These are phyloP conservation scores for Colletotrichum sp. DNA, from an alignment of 2,329 filamentous ascomycete genomes.

Conservation along the genomic window DNA sequence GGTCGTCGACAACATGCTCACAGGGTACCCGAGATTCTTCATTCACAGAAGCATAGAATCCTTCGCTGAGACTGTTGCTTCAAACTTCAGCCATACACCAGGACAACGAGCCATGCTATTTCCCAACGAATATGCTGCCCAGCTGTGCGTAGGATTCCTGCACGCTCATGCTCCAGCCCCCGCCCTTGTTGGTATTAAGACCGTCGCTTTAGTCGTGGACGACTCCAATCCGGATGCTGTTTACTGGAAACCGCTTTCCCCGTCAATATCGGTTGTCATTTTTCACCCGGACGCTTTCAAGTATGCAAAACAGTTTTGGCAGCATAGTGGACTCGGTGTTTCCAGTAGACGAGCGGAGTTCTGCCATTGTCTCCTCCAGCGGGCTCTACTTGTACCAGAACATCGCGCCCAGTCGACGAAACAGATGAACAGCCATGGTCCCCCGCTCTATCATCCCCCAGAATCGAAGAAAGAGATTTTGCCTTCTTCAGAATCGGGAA, in stretches of 20 bases:
- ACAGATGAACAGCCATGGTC: background rate
- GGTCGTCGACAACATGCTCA: conserved; percentile 85
- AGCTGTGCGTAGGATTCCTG: conserved; percentile 77
- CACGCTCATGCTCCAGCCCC: conserved; percentile 61
- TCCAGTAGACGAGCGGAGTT: conserved; percentile 92
- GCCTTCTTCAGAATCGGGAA: background rate
- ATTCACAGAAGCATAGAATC: conserved; percentile 83
- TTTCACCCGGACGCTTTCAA: conserved; percentile 71
- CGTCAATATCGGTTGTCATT: conserved; percentile 72
- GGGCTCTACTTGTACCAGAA: conserved; percentile 60
- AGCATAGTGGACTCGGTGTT: conserved; percentile 93
- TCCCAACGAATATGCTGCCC: conserved; percentile 71
- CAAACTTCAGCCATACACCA: conserved; percentile 60
- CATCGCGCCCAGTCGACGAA: conserved; percentile 22
- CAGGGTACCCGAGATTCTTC: conserved; percentile 94
- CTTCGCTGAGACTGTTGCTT: conserved; percentile 73
- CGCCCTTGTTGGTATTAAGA: conserved; percentile 51
- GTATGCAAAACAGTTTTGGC: conserved; percentile 91
- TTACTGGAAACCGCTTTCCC: conserved; percentile 59
- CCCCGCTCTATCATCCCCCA: background rate
- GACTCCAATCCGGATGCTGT: conserved; percentile 51
- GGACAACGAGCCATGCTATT: conserved; percentile 81
- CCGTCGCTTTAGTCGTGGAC: conserved; percentile 70
- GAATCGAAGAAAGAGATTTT: background rate
- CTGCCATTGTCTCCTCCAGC: conserved; percentile 75